Base-by-base conservation (phyloP, 352 stramenopile genomes). In the Plasmopara halstedii region DNA sequence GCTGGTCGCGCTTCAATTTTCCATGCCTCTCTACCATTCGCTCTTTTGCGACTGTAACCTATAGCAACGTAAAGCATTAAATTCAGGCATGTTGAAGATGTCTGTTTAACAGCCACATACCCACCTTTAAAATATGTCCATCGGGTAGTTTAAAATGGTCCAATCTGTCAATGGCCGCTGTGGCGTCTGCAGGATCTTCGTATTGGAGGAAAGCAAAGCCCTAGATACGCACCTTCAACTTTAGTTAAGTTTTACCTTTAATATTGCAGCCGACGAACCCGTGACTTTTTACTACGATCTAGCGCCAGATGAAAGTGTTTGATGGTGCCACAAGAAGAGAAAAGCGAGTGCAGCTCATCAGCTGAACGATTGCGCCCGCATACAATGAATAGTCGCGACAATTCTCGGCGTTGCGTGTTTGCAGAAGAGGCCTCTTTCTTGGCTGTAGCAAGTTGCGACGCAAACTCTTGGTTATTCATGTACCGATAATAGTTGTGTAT, bases 191-290 rank as follows among this genome's bases (percentile, higher is more conserved):
- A 0, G 64, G 44, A 37, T 85, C 63, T 42, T 84, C 73, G 33
- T 85, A 90, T 37, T 90, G 71, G 17, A 90, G 38, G 20, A 90
- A 90, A 22, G 79, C 79, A 51, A 90, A 90, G 13, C 79, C 79
- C 78, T 85, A 23, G 38, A 38, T 46, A 19, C 52, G 20, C 33
- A 47, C 37, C 5, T 46, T 38, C 51, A 11, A 34, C n/a, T n/a
- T n/a, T n/a, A n/a, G n/a, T n/a, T n/a, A n/a, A n/a, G n/a, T n/a
- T n/a, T n/a, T n/a, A n/a, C n/a, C n/a, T n/a, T n/a, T n/a, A n/a
- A 11, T 38, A 7, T 4, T 40, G 20, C 19, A 10, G 29, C n/a
- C n/a, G n/a, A 10, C 64, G 18, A 42, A 87, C 79, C 25, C 79
- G 50, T 3, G 79, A 90, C 37, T 85, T 85, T 65, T 81, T 74